Percentiles rank a stretch among this genome's conserved stretches.
Conservation (phyloP, 148 eudicot genomes). For the Camellia lanceoleosa region DNA sequence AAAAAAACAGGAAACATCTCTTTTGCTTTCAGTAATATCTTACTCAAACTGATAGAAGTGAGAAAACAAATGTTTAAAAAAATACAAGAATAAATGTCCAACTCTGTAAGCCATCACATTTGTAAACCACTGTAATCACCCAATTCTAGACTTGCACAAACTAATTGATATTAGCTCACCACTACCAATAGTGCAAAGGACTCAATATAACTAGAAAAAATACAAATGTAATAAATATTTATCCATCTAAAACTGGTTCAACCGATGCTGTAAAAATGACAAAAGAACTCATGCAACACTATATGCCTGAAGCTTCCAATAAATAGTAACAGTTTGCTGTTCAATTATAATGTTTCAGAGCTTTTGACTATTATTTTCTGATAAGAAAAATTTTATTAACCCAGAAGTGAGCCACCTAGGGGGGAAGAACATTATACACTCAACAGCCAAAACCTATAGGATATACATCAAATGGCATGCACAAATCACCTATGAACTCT, state of each 20-base stretch:
- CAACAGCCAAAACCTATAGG: too few species aligned
- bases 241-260: too few species aligned
- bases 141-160: neutral
- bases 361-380: neutral
- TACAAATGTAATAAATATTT: too few species aligned
- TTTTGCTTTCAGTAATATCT: neutral
- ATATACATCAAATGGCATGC: too few species aligned
- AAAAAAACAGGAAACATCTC: neutral
- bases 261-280: too few species aligned
- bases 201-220: neutral
- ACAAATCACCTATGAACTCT: too few species aligned
- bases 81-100: neutral
- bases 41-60: neutral
- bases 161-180: neutral
- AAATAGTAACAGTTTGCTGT: neutral
- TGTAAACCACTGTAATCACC: neutral
- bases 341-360: neutral
- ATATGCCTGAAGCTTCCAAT: neutral
- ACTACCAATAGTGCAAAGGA: neutral
- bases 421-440: too few species aligned
- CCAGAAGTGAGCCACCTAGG: too few species aligned
- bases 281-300: too few species aligned
- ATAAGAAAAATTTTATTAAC: too few species aligned
- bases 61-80: neutral
- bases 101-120: neutral